Evolutionary conservation across 805 yeast species (phyloP).

Genomic region (Kuraishia ogatae): DNA sequence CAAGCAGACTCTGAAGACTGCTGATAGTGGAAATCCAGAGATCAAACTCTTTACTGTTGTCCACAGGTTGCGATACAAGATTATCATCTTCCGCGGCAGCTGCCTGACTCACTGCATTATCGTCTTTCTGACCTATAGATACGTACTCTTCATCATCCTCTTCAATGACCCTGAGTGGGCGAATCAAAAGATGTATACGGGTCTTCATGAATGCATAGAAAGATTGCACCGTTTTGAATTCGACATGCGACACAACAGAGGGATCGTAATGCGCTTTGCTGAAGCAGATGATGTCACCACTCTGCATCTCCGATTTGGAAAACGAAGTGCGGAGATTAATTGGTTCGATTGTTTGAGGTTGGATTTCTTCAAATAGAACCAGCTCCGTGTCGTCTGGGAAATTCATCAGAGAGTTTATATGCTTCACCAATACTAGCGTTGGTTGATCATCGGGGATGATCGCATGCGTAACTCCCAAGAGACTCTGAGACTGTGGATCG

Average conservation of each 20-base stretch:
- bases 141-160: constrained; percentile 44
- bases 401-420: constrained; percentile 32
- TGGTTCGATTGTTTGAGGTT: constrained; percentile 40
- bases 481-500: constrained; percentile 42
- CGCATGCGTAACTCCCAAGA: constrained; percentile 62
- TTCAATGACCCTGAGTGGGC: constrained; percentile 29
- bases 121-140: constrained; percentile 12
- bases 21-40: constrained; percentile 64
- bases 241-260: constrained; percentile 1
- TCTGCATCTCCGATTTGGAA: constrained; percentile 48
- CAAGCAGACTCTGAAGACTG: constrained; percentile 49
- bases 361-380: constrained; percentile 51
- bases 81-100: constrained; percentile 6
- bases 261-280: constrained; percentile 13
- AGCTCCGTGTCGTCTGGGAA: constrained; percentile 25
- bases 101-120: constrained; percentile 9
- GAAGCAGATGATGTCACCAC: constrained; percentile 57
- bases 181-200: constrained; percentile 50
- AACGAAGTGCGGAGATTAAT: constrained; percentile 32
- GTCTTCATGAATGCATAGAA: constrained; percentile 49
- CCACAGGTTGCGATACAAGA: background rate
- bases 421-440: constrained; percentile 30
- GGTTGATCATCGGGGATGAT: constrained; percentile 39
- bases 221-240: constrained; percentile 28
- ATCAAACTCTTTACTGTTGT: constrained; percentile 26